A percentile compares a stretch with the other conserved stretches of the same genome.
phyloP scores from a whole-genome alignment of 2,329 filamentous ascomycete species.

The Zymoseptoria crescenta region DNA sequence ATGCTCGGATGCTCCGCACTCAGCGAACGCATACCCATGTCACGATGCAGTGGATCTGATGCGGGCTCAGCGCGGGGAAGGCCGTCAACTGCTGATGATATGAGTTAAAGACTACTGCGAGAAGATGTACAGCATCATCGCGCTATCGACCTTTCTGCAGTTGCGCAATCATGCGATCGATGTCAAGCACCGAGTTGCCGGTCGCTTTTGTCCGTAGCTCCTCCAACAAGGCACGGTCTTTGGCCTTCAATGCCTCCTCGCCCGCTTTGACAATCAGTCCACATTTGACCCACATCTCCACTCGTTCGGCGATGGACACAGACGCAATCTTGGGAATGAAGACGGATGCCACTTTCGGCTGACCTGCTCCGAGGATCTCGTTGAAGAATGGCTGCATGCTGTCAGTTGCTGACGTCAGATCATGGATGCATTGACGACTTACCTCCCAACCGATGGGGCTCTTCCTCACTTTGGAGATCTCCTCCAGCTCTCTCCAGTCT shows the following conservation, averaged over 20 bases:
- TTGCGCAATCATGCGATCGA: conserved; percentile 67
- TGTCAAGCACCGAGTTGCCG: conserved; percentile 62
- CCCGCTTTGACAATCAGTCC: conserved; percentile 81
- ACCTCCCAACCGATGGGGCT: conserved; percentile 96
- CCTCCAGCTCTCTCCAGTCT: conserved; percentile 89
- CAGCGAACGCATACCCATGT: background rate
- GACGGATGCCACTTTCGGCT: conserved; percentile 70
- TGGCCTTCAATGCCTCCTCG: conserved; percentile 79
- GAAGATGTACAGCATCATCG: background rate
- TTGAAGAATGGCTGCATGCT: conserved; percentile 76
- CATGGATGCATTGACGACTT: conserved; percentile 30
- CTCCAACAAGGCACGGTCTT: conserved; percentile 68
- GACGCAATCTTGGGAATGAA: conserved; percentile 84
- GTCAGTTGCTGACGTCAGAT: conserved; percentile 8
- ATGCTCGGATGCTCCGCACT: background rate
- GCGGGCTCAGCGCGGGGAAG: background rate
- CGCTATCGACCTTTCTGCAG: conserved; percentile 24
- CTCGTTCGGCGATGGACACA: conserved; percentile 59
- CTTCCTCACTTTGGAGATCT: conserved; percentile 67
- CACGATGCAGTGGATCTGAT: background rate
- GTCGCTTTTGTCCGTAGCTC: conserved; percentile 66
- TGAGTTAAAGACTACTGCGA: too few relatives aligned
- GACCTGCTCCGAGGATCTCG: conserved; percentile 78
- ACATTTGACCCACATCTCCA: conserved; percentile 95
- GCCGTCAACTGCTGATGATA: background rate